Evolutionary conservation across 2,329 filamentous ascomycete genomes (phyloP).

Genomic region (Cercospora zeae-maydis): DNA sequence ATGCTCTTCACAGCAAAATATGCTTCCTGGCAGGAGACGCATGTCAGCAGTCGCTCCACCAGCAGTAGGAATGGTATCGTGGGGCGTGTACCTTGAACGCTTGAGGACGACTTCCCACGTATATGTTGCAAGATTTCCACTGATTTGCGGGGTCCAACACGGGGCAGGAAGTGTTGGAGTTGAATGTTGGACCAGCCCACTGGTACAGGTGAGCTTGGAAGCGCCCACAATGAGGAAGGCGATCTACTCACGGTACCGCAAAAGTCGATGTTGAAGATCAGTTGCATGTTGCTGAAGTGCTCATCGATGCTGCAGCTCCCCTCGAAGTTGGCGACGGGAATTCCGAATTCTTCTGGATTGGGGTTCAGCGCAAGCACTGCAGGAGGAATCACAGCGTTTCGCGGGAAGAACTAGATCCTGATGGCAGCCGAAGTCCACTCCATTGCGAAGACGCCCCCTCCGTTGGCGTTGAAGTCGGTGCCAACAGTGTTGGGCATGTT

Average conservation of each 20-base stretch:
- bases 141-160: slow-evolving; percentile 28
- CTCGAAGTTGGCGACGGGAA: slow-evolving; percentile 61
- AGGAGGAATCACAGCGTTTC: slow-evolving; percentile 45
- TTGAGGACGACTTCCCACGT: slow-evolving; percentile 15
- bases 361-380: slow-evolving; percentile 49
- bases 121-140: slow-evolving; percentile 33
- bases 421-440: slow-evolving; percentile 34
- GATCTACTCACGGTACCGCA: slow-evolving; percentile 34
- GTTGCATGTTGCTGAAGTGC: slow-evolving; percentile 36
- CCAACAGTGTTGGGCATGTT: slow-evolving; percentile 44
- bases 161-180: slow-evolving; percentile 27
- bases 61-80: background rate
- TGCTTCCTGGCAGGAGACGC: slow-evolving; percentile 20
- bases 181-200: slow-evolving; percentile 35
- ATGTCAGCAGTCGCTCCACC: background rate
- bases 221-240: background rate
- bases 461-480: slow-evolving; percentile 41
- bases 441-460: slow-evolving; percentile 44
- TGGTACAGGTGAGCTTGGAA: background rate
- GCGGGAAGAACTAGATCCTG: slow-evolving; percentile 39
- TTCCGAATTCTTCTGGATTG: slow-evolving; percentile 59
- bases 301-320: slow-evolving; percentile 39
- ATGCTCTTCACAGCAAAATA: slow-evolving; percentile 43
- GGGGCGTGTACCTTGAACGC: slow-evolving; percentile 27
- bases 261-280: slow-evolving; percentile 39